A percentile compares a stretch with the other conserved stretches of the same genome.
Conservation (phyloP, 73 alveolate genomes). For the Paramecium sonneborni region DNA sequence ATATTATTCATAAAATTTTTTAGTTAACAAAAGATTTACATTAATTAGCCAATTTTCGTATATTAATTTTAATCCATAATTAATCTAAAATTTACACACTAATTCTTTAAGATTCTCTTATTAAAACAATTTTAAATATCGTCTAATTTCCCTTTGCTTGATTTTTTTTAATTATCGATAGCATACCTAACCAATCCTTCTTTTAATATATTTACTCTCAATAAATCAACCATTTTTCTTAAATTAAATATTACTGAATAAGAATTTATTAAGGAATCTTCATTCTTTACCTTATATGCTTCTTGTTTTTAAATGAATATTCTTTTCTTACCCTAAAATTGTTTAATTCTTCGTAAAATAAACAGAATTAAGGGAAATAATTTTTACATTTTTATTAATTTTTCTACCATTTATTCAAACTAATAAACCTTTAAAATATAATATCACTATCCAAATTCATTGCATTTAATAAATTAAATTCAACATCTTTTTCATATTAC, state of each 20-base stretch:
- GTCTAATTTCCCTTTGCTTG: conserved; percentile 69
- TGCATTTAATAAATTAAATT: conserved; percentile 34
- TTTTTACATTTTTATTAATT: conserved; percentile 73
- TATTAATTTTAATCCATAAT: conserved; percentile 60
- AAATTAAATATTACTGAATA: conserved; percentile 88
- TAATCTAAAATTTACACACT: conserved; percentile 64
- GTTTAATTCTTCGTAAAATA: conserved; percentile 76
- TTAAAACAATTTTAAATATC: conserved; percentile 85
- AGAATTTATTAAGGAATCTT: no score
- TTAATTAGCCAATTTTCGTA: conserved; percentile 68
- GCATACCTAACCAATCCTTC: conserved; percentile 95
- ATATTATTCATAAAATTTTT: conserved; percentile 63
- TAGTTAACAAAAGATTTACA: conserved; percentile 72
- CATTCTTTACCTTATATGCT: conserved; percentile 88
- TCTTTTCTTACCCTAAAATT: conserved; percentile 73
- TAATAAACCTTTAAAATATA: conserved; percentile 54
- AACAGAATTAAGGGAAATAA: conserved; percentile 79
- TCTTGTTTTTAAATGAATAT: conserved; percentile 83
- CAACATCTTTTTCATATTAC: conserved; percentile 32
- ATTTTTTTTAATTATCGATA: conserved; percentile 73
- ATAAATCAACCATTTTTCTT: conserved; percentile 90
- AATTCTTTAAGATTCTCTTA: conserved; percentile 52
- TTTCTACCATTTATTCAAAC: conserved; percentile 70
- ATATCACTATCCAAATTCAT: conserved; percentile 66
- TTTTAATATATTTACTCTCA: conserved; percentile 84